phyloP scores from a whole-genome alignment of 164 flowering plant species.

The Magnolia officinalis region DNA sequence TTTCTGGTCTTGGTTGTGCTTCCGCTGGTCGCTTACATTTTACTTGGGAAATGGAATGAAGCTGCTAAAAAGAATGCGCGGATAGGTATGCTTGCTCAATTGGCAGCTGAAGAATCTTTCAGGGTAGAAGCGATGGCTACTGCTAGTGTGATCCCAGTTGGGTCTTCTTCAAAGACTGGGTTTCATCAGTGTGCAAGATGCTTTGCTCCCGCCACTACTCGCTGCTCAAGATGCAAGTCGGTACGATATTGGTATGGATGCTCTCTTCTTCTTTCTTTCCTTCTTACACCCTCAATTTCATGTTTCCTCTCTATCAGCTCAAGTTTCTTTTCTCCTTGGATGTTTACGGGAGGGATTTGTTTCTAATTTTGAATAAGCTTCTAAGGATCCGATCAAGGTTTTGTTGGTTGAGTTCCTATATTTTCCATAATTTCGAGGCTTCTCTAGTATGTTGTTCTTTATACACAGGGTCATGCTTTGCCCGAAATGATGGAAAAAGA shows the following conservation, averaged over 20 bases:
- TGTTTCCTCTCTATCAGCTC: background rate
- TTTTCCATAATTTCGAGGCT: background rate
- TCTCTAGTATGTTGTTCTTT: too few relatives aligned
- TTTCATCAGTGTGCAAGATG: constrained; percentile 68
- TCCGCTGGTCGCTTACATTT: constrained; percentile 67
- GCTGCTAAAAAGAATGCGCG: constrained; percentile 60
- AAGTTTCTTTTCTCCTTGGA: background rate
- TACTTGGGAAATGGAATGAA: constrained; percentile 89
- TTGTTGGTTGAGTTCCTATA: background rate
- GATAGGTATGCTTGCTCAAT: constrained; percentile 61
- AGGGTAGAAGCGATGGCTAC: constrained; percentile 45
- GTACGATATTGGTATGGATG: constrained; percentile 69
- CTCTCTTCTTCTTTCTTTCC: background rate
- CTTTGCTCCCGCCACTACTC: constrained; percentile 68
- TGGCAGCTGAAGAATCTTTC: constrained; percentile 63
- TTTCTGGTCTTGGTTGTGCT: constrained; percentile 73
- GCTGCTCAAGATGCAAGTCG: constrained; percentile 87
- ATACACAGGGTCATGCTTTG: background rate
- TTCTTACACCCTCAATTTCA: background rate
- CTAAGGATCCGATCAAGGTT: background rate
- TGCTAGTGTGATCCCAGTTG: constrained; percentile 34
- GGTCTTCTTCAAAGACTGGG: constrained; percentile 30
- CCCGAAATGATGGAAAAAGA: background rate
- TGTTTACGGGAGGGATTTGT: background rate
- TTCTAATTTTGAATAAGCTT: too few relatives aligned